Evolutionary conservation across 164 flowering plant species (phyloP), one percentile per base, ranked within the genome.

Genomic region (Vitis labrusca): DNA sequence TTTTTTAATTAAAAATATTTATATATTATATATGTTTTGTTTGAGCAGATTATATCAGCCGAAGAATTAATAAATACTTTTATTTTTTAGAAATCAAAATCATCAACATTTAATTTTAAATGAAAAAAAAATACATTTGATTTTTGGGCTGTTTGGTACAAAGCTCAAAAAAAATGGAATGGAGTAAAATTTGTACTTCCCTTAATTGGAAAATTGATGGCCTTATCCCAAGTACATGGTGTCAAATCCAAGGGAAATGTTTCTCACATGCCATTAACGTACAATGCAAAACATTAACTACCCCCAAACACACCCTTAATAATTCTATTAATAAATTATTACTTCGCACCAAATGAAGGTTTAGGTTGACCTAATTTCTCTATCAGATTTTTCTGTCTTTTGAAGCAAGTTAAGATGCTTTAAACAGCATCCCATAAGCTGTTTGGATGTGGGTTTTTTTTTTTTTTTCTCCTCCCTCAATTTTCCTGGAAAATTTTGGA

Each of bases 291-390:
- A 56, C 59, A 56, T 56, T 16, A 56, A 16, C 27, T 10, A 16
- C 44, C 29, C 3, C 59, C 59, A 19, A 56, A 56, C 59, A 56
- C 14, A 12, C 56, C 15, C 56, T 53, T 53, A 53, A 53, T 53
- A 53, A 53, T 53, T 53, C 8, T 13, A 53, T n/a, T 12, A 53
- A 13, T 5, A 12, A 53, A 13, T 11, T 53, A 37, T 37, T 37
- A 19, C 19, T 11, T 53, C 37, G 0, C 50, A 58, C 70, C 63
- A 13, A 54, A 56, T 10, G 56, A 58, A 23, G 23, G 49, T 52
- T 71, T 71, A 47, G 52, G 49, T 71, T 64, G 63, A 71, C 74
- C 68, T 64, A 56, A 71, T 64, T 64, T 8, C 65, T 51, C 37
- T 64, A 3, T 5, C 8, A 48, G 19, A 12, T 61, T 27, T 37